These are phyloP conservation scores for Coemansia sp. DNA, from an alignment of 192 early-diverging fungal species.

Conservation along the genomic window DNA sequence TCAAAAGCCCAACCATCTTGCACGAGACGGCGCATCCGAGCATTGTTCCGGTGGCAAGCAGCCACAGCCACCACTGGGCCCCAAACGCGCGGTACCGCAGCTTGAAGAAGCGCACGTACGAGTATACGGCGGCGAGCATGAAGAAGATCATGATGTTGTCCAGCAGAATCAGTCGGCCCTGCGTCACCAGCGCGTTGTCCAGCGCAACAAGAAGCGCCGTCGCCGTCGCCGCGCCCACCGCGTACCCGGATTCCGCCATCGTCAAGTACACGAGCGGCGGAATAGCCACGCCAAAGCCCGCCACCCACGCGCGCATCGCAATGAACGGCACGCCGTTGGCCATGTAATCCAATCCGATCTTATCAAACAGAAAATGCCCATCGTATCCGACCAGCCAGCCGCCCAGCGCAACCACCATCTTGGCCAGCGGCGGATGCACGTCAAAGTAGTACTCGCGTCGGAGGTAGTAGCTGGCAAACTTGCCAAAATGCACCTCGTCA, in stretches of 20 bases:
- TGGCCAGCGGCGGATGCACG: conserved; percentile 95
- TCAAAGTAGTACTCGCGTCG: conserved; percentile 91
- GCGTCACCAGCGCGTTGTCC: conserved; percentile 89
- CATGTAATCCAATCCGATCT: conserved; percentile 90
- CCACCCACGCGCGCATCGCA: conserved; percentile 75
- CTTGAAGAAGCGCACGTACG: conserved; percentile 89
- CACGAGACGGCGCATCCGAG: conserved; percentile 73
- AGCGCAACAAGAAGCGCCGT: conserved; percentile 80
- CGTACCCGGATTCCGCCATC: conserved; percentile 85
- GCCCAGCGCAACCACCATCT: conserved; percentile 81
- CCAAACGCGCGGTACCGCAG: conserved; percentile 71
- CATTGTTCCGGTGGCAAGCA: conserved; percentile 74
- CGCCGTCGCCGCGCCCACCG: conserved; percentile 68
- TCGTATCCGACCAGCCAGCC: conserved; percentile 90
- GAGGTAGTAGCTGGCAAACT: conserved; percentile 94
- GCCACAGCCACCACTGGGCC: conserved; percentile 82
- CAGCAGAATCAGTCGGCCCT: conserved; percentile 89
- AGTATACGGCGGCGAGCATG: conserved; percentile 78
- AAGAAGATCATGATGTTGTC: conserved; percentile 95
- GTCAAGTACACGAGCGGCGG: conserved; percentile 80
- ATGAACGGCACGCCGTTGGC: conserved; percentile 89
- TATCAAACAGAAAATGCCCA: conserved; percentile 92
- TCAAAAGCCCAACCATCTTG: conserved; percentile 95
- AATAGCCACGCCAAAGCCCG: conserved; percentile 74
- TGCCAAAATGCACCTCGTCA: conserved; percentile 99